phyloP scores from a whole-genome alignment of 257 asterid genomes.

The Solanum piurae region DNA sequence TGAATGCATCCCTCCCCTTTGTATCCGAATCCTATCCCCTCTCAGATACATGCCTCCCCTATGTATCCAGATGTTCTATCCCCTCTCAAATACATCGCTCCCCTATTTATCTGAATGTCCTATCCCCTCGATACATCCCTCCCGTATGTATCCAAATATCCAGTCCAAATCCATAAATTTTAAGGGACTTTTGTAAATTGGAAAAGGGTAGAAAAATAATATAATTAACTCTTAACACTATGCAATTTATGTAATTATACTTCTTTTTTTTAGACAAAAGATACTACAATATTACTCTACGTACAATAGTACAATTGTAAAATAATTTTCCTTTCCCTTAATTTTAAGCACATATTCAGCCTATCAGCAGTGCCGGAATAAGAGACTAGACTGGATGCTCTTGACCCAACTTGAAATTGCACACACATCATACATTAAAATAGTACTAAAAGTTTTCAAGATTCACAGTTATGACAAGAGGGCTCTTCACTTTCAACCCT shows the following conservation, averaged over 20 bases:
- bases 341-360: background rate
- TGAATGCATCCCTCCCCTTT: too few relatives aligned
- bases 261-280: background rate
- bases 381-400: background rate
- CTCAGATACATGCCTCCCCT: too few relatives aligned
- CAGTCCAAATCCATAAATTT: background rate
- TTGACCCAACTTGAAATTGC: background rate
- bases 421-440: background rate
- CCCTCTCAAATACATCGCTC: rapidly evolving
- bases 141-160: background rate
- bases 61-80: rapidly evolving
- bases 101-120: too few relatives aligned
- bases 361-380: background rate
- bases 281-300: rapidly evolving
- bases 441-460: background rate
- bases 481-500: background rate
- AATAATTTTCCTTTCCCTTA: background rate
- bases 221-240: too few relatives aligned
- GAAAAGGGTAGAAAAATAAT: too few relatives aligned
- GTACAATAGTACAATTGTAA: background rate
- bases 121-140: background rate
- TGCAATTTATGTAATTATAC: rapidly evolving
- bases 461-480: background rate
- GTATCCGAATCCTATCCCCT: too few relatives aligned
- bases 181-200: too few relatives aligned